Evolutionary conservation across 352 stramenopile genomes (phyloP).

Genomic region (Albugo laibachii): DNA sequence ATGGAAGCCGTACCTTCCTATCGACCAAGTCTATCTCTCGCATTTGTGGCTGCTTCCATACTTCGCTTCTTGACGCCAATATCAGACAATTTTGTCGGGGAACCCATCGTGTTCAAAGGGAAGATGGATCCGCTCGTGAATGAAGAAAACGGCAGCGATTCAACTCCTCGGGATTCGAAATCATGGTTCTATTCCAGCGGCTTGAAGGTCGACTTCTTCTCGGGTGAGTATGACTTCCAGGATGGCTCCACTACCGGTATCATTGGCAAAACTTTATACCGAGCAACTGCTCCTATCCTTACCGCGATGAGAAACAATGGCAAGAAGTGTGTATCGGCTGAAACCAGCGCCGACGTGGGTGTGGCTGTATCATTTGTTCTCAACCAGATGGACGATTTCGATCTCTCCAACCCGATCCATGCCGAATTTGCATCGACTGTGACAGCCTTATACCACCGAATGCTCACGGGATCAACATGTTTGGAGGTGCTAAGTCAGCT

Average conservation of each 20-base stretch:
- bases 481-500: constrained; percentile 18
- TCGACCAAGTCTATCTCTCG: constrained; percentile 17
- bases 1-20: constrained; percentile 9
- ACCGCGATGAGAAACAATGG: constrained; percentile 18
- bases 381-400: constrained; percentile 13
- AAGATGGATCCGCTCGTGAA: constrained; percentile 19
- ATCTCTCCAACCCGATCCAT: constrained; percentile 18
- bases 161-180: background rate
- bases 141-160: background rate
- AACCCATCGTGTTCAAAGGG: constrained; percentile 15
- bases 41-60: constrained; percentile 22
- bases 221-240: constrained; percentile 29
- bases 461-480: constrained; percentile 19
- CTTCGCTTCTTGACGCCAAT: constrained; percentile 29
- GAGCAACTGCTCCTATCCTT: constrained; percentile 10
- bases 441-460: constrained; percentile 24
- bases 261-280: constrained; percentile 10
- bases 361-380: constrained; percentile 18
- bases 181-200: constrained; percentile 14
- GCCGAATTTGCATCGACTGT: constrained; percentile 25
- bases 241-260: constrained; percentile 15
- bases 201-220: constrained; percentile 19
- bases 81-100: constrained; percentile 10
- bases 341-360: constrained; percentile 13
- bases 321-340: constrained; percentile 11